Base-by-base conservation (phyloP, 2,329 filamentous ascomycete genomes). In the Xylaria sp. region DNA sequence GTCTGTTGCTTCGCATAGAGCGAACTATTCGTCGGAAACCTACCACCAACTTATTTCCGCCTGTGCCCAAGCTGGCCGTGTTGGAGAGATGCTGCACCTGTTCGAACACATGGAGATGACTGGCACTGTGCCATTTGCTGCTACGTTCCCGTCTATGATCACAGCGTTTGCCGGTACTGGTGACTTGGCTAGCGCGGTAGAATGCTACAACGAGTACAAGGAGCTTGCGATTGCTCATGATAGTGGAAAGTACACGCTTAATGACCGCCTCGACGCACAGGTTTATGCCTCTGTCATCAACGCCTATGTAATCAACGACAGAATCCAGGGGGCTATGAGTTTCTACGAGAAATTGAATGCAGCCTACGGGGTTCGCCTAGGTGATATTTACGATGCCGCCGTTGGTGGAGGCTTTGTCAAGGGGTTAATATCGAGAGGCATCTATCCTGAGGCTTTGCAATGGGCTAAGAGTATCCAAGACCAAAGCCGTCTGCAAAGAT, bases 141-240 rank as follows among this genome's bases (percentile, higher is more conserved):
- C 90, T 46, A 91, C 94, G 54, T 98, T 97, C 78, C 90, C 93
- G 1, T 85, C 89, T 17, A 97, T 99, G 91, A 97, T 99, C 74
- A 88, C 90, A n/a, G 93, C 93, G 0, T 98, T 97, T 73, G 92
- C 92, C 63, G 85, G 86, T 41, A 85, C 85, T 10, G 91, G 93
- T 51, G 93, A 98, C 73, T 80, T 98, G 44, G 83, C 88, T 70
- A 96, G 91, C 69, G 95, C 93, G 19, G 91, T 98, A 6, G 93
- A 97, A 75, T 93, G 92, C 77, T 99, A 97, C 79, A 94, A 96
- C 67, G 92, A 97, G 77, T 98, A 98, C 82, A 92, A 92, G 72
- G 86, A 87, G 46, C 82, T 97, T 41, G 93, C 94, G n/a, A 87
- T 98, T 54, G 88, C 90, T 38, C 86, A 95, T 73, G 91, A 97